Base-by-base conservation (phyloP, 257 asterid species). In the Capsicum rhomboideum region DNA sequence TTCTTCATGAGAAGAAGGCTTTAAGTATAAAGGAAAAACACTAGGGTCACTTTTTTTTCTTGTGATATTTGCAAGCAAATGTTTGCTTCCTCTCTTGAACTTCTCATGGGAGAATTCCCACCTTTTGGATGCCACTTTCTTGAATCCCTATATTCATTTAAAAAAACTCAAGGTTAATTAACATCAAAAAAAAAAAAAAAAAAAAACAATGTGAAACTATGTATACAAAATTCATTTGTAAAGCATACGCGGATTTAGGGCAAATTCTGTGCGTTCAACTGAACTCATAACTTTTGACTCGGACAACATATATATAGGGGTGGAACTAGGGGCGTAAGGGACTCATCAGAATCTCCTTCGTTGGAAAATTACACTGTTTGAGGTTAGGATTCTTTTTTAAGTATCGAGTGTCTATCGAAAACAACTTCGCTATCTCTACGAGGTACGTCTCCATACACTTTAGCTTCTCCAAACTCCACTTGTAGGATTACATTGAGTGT, bases 61-160 rank as follows among this genome's bases (percentile, higher is more conserved):
- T 17, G 81, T 86, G 50, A 91, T 92, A 84, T 91, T 92, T 77
- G 10, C 66, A 31, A 92, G 91, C 74, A 90, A 80, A 83, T 91
- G 85, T 52, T 87, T 84, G 63, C 69, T 50, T 29, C 92, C 97
- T 61, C 84, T 87, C 84, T 74, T 84, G 83, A 91, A 91, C 74
- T 93, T 89, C 52, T 87, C 91, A 20, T 93, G 97, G 87, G 84
- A 91, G 42, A 90, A 93, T 82, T 91, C 95, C 93, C 94, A 90
- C 69, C 91, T 87, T 52, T 89, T 90, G 0, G 93, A 58, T 17
- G 92, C 87, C 10, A 88, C 87, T 87, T 92, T 91, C 91, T 84
- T 91, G 94, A 92, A 92, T 8, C 94, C 94, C 92, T 87, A 28
- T 49, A 12, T 50, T 3, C 13, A 6, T 14, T 26, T 31, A 29